Evolutionary conservation across 208 protist species (phyloP).

Genomic region (Trypanosoma caninum): DNA sequence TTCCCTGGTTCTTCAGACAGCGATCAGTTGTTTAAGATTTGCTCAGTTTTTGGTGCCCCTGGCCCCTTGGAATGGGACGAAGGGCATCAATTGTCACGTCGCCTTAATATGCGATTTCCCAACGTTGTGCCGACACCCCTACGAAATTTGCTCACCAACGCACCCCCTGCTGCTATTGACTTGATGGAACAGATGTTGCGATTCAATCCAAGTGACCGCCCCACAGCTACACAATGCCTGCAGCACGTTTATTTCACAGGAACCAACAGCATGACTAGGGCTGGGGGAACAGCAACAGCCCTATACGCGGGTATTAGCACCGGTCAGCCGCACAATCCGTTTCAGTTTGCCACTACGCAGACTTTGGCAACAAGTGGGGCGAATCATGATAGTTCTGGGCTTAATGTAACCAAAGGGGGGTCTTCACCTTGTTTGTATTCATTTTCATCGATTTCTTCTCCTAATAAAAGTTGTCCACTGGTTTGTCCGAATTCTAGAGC

Average conservation of each 20-base stretch:
- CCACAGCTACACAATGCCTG: constrained; percentile 91
- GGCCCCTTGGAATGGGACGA: constrained; percentile 88
- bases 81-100: constrained; percentile 84
- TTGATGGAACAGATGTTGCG: constrained; percentile 94
- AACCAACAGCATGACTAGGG: constrained; percentile 15
- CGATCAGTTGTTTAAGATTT: constrained; percentile 97
- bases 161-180: constrained; percentile 92
- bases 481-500: constrained; percentile 15
- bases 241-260: constrained; percentile 96
- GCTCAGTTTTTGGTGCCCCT: constrained; percentile 90
- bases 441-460: not conserved
- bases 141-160: constrained; percentile 84
- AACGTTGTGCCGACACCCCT: constrained; percentile 86
- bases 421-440: constrained; percentile 27
- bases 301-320: constrained; percentile 81
- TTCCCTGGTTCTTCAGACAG: constrained; percentile 95
- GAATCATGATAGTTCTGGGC: constrained; percentile 18
- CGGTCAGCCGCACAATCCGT: constrained; percentile 89
- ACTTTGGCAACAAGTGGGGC: constrained; percentile 21
- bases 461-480: constrained; percentile 4
- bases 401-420: constrained; percentile 37
- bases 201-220: constrained; percentile 95
- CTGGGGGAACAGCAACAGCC: constrained; percentile 45
- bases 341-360: constrained; percentile 45
- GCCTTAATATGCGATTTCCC: constrained; percentile 95